These are phyloP conservation scores for Stellera chamaejasme DNA, from an alignment of 345 rosid genomes.

Conservation along the genomic window DNA sequence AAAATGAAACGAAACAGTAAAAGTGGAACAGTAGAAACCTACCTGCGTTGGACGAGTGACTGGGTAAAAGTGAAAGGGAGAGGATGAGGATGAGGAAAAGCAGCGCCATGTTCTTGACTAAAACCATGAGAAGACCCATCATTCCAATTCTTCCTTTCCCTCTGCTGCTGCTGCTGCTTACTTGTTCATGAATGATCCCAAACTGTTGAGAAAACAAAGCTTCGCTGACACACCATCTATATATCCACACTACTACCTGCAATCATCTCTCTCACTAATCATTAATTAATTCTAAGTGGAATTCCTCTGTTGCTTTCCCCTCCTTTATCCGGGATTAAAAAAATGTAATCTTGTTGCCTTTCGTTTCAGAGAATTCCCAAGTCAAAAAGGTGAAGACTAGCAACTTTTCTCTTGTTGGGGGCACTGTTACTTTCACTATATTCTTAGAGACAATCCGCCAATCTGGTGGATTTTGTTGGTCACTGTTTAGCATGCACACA, in stretches of 20 bases:
- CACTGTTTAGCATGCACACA: not conserved
- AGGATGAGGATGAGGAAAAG: conserved; percentile 11
- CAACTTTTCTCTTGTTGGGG: conserved; percentile 16
- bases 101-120: conserved; percentile 9
- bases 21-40: not conserved
- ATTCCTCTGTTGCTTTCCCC: not conserved
- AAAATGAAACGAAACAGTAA: not conserved
- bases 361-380: not conserved
- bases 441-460: conserved; percentile 9
- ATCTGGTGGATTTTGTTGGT: conserved; percentile 3
- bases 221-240: not conserved
- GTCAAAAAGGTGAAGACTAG: conserved; percentile 12
- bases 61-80: conserved; percentile 12
- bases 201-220: not conserved
- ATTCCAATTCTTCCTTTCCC: not conserved
- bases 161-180: not conserved
- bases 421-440: conserved; percentile 2
- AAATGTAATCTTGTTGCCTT: conserved; percentile 2
- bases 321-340: not conserved
- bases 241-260: not conserved
- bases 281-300: not conserved
- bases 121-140: not conserved
- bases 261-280: too few relatives aligned
- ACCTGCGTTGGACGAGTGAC: conserved; percentile 10
- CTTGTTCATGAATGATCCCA: not conserved